Base-by-base conservation (phyloP, 495 filamentous ascomycete species). In the Penicillium lividum region DNA sequence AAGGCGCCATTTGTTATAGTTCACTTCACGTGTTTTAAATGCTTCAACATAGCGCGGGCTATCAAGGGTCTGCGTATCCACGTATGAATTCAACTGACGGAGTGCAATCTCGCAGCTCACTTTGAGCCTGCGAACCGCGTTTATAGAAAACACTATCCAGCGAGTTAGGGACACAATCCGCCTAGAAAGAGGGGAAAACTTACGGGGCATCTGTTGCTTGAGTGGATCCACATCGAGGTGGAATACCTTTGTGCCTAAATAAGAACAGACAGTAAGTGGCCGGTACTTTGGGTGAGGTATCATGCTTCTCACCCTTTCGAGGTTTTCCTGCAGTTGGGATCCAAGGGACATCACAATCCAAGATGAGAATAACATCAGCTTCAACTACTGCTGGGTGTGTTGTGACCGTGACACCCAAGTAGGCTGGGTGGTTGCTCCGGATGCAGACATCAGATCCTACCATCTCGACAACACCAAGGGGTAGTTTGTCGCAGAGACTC, bases 361-460 rank as follows among this genome's bases (percentile, higher is more conserved):
- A 57, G n/a, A 96, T 83, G 1, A 97, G 59, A 61, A 97, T 96
- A 22, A 88, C 84, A 66, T 96, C 92, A 0, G 92, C 89, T 45
- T 67, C 59, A 3, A 62, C 36, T 11, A 67, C 62, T 13, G 55
- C 65, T 1, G 56, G 59, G 30, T 67, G 65, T 10, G 84, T 85
- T 27, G 73, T 80, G 61, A 96, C 89, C 7, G 77, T 76, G 55
- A 92, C 71, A 1, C 92, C 90, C 6, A 93, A 72, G 80, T 86
- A 87, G 3, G 75, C 83, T 13, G 74, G 73, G 57, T 94, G 91
- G 52, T 91, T 78, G 10, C 86, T 87, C 5, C 91, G 90, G 68
- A 96, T 93, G 62, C 87, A 93, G 87, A 97, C 90, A 68, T 97
- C 92, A 59, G 89, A 89, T 30, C 91, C 91, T 25, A 88, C 88